Evolutionary conservation across 768 basidiomycete genomes (phyloP).

Genomic region (Aureoboletus auriporus): DNA sequence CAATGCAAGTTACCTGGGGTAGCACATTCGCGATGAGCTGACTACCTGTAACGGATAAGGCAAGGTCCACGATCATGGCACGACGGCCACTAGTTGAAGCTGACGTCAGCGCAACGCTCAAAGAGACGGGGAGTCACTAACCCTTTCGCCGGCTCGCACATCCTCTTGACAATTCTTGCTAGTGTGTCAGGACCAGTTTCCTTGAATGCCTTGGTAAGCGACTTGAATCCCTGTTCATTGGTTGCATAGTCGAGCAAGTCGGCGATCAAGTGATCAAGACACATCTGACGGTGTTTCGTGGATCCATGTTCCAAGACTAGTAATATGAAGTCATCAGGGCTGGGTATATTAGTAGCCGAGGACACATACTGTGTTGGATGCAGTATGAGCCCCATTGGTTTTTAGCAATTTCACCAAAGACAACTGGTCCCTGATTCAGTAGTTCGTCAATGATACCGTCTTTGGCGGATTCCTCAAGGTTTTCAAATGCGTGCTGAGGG

Average conservation of each 20-base stretch:
- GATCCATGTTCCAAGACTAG: constrained; percentile 84
- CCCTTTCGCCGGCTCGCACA: constrained; percentile 87
- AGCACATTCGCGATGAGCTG: constrained; percentile 81
- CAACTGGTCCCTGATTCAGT: constrained; percentile 62
- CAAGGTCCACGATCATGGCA: constrained; percentile 84
- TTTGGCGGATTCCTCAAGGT: constrained; percentile 78
- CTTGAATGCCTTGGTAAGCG: constrained; percentile 81
- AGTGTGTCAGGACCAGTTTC: constrained; percentile 77
- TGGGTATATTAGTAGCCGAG: neutral
- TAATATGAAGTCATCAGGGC: constrained; percentile 1
- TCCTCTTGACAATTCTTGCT: constrained; percentile 68
- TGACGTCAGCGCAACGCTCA: constrained; percentile 11
- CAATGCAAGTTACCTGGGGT: constrained; percentile 52
- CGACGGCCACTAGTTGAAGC: constrained; percentile 54
- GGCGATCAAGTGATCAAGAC: constrained; percentile 71
- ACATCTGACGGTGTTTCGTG: constrained; percentile 65
- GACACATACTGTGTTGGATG: constrained; percentile 71
- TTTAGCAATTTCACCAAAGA: constrained; percentile 76
- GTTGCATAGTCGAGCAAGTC: constrained; percentile 79
- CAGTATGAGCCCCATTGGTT: constrained; percentile 91
- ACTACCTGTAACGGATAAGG: constrained; percentile 78
- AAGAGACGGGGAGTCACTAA: constrained; percentile 21
- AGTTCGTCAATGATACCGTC: constrained; percentile 82
- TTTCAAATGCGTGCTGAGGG: constrained; percentile 75
- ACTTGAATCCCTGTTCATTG: constrained; percentile 85